Base-by-base conservation (phyloP, 176 grass and related monocot species). In the Carex parvula region DNA sequence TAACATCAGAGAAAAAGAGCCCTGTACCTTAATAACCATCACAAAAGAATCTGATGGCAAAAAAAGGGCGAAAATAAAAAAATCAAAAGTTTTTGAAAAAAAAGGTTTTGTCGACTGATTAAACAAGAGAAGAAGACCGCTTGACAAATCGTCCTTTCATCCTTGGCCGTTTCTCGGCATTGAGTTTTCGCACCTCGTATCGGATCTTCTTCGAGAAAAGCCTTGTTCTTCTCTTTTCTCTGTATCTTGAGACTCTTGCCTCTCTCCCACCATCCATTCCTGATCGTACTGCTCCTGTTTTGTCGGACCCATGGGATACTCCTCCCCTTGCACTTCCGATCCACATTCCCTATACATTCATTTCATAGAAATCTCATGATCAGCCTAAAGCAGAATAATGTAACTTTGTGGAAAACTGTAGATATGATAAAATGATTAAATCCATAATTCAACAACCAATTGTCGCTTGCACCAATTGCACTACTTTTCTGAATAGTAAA, bases 71-170 rank as follows among this genome's bases (percentile, higher is more conserved):
- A 83, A 81, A 81, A 81, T 64, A 46, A 85, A 85, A 17, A 74
- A 75, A 77, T 26, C 6, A 42, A 26, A 85, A 85, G 20, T n/a
- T 76, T 76, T 61, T 24, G 62, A 24, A 44, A 85, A 60, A 75
- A 26, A 76, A 76, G 41, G 58, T 75, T 85, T 64, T 63, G 66
- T 85, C 39, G 58, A 46, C 42, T 8, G n/a, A 75, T 60, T 73
- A 85, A 78, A 13, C 37, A 29, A 61, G 65, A 73, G 75, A 55
- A 1, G 24, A 54, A 15, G 88, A 20, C 42, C 93, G 89, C 88
- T 99, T 99, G 52, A 95, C 93, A 83, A 99, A 99, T 8, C 96
- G 91, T 50, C 96, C 96, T 83, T 99, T 99, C 89, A 99, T 99
- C 70, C 96, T 84, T 3, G 96, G 93, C 56, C 96, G 88, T 86